These are phyloP conservation scores for Colletotrichum horii DNA, from an alignment of 2,329 filamentous ascomycete species.

Conservation along the genomic window DNA sequence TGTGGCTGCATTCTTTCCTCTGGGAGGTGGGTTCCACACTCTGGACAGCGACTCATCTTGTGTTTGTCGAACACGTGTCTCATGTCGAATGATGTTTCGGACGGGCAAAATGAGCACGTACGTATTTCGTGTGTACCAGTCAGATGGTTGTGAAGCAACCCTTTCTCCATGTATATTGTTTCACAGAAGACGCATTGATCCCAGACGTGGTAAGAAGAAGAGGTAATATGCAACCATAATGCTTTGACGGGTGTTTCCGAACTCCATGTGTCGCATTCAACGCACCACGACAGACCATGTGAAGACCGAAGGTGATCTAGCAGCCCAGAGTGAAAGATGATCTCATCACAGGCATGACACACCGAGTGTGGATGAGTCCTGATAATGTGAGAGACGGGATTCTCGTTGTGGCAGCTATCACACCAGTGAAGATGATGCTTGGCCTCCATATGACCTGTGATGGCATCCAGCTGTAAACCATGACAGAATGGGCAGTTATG, in stretches of 20 bases:
- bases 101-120: not conserved
- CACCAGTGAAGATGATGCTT: not conserved
- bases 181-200: not conserved
- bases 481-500: not conserved
- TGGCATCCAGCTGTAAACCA: not conserved
- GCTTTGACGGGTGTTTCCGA: not conserved
- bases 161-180: not conserved
- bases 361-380: fast-evolving
- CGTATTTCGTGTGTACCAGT: not conserved
- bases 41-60: not conserved
- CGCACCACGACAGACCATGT: not conserved
- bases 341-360: not conserved
- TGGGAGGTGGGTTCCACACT: not conserved
- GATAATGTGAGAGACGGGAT: not conserved
- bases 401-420: not conserved
- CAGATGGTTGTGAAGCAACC: not conserved
- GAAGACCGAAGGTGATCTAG: not conserved
- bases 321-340: not conserved
- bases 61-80: fast-evolving
- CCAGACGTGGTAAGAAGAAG: not conserved
- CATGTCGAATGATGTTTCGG: not conserved
- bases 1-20: not conserved
- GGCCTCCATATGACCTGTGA: not conserved
- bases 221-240: not conserved
- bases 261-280: not conserved